A percentile compares a stretch with the other conserved stretches of the same genome.
Conservation (phyloP, 495 filamentous ascomycete genomes). For the Penicillium ucsense region DNA sequence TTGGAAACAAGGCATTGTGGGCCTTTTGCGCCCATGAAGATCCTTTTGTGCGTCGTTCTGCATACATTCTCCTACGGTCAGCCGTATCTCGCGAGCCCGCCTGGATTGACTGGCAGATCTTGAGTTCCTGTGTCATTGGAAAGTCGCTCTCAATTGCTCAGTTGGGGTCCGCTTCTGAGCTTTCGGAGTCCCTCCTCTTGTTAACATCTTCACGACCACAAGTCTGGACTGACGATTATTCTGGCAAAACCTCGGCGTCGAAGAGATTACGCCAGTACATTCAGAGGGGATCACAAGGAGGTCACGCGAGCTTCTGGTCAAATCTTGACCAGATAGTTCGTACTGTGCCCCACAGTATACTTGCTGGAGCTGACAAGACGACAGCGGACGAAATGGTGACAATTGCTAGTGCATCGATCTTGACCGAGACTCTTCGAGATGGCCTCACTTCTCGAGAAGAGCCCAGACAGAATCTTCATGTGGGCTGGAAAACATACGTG, state of each 20-base stretch:
- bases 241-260: constrained; percentile 53
- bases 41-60: constrained; percentile 56
- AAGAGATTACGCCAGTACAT: constrained; percentile 61
- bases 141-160: constrained; percentile 62
- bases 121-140: constrained; percentile 58
- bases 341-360: constrained; percentile 43
- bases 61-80: constrained; percentile 56
- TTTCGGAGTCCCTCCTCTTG: constrained; percentile 49
- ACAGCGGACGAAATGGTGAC: constrained; percentile 18
- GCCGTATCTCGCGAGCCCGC: constrained; percentile 48
- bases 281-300: constrained; percentile 73
- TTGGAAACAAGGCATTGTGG: constrained; percentile 66
- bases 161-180: constrained; percentile 59
- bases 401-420: constrained; percentile 18
- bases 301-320: constrained; percentile 60
- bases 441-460: constrained; percentile 70
- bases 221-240: constrained; percentile 65
- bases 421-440: constrained; percentile 54
- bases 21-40: constrained; percentile 58
- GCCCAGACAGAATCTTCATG: constrained; percentile 48
- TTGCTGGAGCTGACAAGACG: constrained; percentile 41
- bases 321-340: constrained; percentile 50
- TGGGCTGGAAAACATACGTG: constrained; percentile 69
- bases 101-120: constrained; percentile 48
- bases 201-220: constrained; percentile 55